Percentiles rank a stretch among this genome's conserved stretches.
These are phyloP conservation scores for Phragmites australis DNA, from an alignment of 176 grass and related monocot species.

Conservation along the genomic window DNA sequence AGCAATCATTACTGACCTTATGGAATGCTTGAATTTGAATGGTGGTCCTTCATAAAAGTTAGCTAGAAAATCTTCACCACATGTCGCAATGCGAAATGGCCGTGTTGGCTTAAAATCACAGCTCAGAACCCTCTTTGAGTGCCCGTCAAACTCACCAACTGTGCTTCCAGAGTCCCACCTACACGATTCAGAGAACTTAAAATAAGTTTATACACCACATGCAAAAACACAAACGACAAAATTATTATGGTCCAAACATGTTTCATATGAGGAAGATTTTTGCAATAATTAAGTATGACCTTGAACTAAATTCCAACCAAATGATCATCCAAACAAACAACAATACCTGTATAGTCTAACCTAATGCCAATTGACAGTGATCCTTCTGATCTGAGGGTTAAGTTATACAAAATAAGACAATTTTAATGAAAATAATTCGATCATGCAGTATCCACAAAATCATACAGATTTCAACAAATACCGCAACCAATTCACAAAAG, in stretches of 20 bases:
- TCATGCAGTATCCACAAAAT: too few relatives aligned
- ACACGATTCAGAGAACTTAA: slow-evolving; percentile 27
- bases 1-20: slow-evolving; percentile 53
- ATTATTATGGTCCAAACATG: neutral
- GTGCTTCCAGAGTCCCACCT: slow-evolving; percentile 98
- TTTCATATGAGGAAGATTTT: neutral
- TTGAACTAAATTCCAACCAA: neutral
- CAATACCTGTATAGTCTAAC: neutral
- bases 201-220: neutral
- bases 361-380: neutral
- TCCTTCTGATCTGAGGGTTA: neutral
- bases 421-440: too few relatives aligned
- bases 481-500: neutral
- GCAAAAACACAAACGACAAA: slow-evolving; percentile 4
- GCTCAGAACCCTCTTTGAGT: slow-evolving; percentile 92
- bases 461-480: neutral
- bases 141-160: slow-evolving; percentile 94
- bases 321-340: neutral
- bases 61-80: slow-evolving; percentile 94
- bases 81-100: slow-evolving; percentile 87
- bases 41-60: slow-evolving; percentile 95
- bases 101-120: slow-evolving; percentile 95
- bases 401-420: neutral
- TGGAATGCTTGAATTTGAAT: slow-evolving; percentile 95
- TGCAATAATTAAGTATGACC: neutral